Base-by-base conservation (phyloP, 345 rosid genomes). In the Euphorbia tirucalli region DNA sequence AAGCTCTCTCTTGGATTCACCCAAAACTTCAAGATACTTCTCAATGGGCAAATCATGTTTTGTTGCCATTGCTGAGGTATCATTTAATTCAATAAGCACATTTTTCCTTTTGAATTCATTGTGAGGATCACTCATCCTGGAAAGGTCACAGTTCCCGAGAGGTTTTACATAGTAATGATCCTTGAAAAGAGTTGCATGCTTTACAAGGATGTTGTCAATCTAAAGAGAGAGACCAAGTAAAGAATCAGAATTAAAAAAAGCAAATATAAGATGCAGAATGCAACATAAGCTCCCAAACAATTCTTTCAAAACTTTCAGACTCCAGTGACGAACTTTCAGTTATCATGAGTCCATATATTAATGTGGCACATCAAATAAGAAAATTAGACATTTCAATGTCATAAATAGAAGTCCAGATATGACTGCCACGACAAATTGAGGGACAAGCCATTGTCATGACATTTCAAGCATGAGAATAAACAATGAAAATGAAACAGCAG, bases 121-220 rank as follows among this genome's bases (percentile, higher is more conserved):
- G 72, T 94, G 89, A 2, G 97, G 96, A 73, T 91, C 98, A 81
- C 98, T 94, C 84, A 66, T 79, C 66, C 90, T 85, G 6, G 97
- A 91, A 31, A 94, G 96, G 78, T 91, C 93, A 50, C 96, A 94
- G 76, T 94, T 94, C 68, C 98, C 98, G 0, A 82, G 71, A 65
- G 87, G 81, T 85, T 91, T 94, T 63, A 91, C 75, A 60, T 85
- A 94, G 72, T 87, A 91, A 69, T 89, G 95, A 62, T 91, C 93
- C 87, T 83, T 87, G 74, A 91, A 94, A 80, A 88, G 80, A 75
- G 57, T 79, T 9, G 96, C 88, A 78, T 88, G 85, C 74, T 87
- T 92, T 57, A 90, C 93, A 13, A 94, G 90, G 61, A 85, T 73
- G 25, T 86, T 88, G 44, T 94, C 96, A 78, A 91, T 86, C 98